Conservation (phyloP, 148 eudicot species). For the Silene conica region DNA sequence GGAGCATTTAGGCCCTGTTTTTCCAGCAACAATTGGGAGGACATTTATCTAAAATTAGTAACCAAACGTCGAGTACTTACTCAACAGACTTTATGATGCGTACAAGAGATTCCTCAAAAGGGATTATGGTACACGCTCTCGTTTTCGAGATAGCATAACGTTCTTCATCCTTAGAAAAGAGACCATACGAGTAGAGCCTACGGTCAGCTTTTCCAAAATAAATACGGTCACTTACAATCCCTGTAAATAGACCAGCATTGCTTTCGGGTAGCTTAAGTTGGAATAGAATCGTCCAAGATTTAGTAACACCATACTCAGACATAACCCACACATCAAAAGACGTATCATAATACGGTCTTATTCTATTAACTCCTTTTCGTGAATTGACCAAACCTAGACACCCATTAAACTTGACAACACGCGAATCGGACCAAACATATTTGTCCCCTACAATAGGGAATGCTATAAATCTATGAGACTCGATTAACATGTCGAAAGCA, state of each 20-base stretch:
- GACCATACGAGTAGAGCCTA: not conserved
- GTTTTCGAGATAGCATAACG: not conserved
- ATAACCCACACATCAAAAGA: slow-evolving; percentile 1
- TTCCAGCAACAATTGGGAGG: too few species aligned
- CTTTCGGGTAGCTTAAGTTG: not conserved
- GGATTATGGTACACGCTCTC: not conserved
- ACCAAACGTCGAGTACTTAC: too few species aligned
- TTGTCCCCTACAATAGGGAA: not conserved
- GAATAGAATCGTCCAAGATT: not conserved
- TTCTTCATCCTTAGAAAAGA: not conserved
- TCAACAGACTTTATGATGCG: not conserved
- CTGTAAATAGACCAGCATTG: not conserved
- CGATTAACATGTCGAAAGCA: not conserved
- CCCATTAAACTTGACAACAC: not conserved
- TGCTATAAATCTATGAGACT: not conserved
- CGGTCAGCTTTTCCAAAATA: not conserved
- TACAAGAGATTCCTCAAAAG: not conserved
- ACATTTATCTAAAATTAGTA: too few species aligned
- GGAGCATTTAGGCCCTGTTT: too few species aligned
- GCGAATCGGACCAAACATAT: not conserved
- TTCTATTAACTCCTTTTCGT: too few species aligned
- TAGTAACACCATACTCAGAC: not conserved
- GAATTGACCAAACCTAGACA: not conserved
- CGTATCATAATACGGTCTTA: too few species aligned
- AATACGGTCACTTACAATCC: not conserved